Percentiles rank a stretch among this genome's conserved stretches.
Evolutionary conservation across 257 asterid genomes (phyloP).

Genomic region (Gardenia jasminoides): DNA sequence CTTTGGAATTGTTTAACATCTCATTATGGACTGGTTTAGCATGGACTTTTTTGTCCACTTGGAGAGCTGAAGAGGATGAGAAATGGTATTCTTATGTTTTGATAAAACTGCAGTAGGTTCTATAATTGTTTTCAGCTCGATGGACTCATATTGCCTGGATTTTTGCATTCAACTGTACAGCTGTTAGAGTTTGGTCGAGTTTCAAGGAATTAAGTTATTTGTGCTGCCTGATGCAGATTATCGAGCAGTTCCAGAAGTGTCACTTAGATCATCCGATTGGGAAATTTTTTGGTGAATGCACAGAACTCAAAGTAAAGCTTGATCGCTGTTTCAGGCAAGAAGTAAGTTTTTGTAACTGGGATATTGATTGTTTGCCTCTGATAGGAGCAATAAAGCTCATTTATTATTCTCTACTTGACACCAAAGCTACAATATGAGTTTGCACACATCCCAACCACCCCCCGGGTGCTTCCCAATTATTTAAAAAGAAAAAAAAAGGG

Average conservation of each 20-base stretch:
- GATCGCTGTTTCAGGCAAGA: conserved; percentile 73
- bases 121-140: no score
- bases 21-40: background rate
- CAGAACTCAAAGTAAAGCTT: conserved; percentile 67
- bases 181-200: background rate
- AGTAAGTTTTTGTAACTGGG: conserved; percentile 37
- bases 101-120: background rate
- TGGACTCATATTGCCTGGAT: background rate
- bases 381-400: background rate
- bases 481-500: background rate
- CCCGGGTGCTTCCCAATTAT: no score
- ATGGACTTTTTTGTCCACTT: background rate
- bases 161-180: background rate
- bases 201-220: background rate
- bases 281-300: conserved; percentile 72
- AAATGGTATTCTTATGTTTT: background rate
- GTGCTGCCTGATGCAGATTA: conserved; percentile 44
- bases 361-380: background rate
- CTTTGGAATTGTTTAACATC: background rate
- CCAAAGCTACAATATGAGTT: background rate
- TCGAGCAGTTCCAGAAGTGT: conserved; percentile 70
- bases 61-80: background rate
- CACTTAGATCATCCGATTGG: conserved; percentile 74
- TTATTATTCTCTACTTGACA: background rate
- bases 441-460: background rate